A percentile compares a stretch with the other conserved stretches of the same genome.
Conservation (phyloP, 768 basidiomycete species). For the Boletellus sp. region DNA sequence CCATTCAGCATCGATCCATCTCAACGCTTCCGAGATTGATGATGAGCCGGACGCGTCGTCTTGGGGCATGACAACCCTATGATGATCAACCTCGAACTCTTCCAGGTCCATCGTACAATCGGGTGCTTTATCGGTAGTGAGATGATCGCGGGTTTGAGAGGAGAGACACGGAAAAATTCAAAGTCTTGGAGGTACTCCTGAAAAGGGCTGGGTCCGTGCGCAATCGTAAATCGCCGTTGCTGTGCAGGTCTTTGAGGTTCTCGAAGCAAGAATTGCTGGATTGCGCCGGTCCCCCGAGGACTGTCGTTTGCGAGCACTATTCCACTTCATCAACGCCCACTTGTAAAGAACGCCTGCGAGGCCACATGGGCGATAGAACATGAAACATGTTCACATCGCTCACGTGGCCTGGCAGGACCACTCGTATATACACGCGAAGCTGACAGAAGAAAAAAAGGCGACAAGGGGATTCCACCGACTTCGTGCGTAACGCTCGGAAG, state of each 20-base stretch:
- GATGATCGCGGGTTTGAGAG: not conserved
- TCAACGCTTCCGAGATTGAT: constrained; percentile 24
- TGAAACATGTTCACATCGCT: not conserved
- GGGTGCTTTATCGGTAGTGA: not conserved
- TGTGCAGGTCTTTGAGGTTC: not conserved
- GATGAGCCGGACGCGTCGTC: not conserved
- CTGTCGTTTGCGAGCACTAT: too few species aligned
- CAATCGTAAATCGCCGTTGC: constrained; percentile 4
- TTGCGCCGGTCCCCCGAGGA: not conserved
- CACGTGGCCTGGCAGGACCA: constrained; percentile 4
- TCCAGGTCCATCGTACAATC: constrained; percentile 36
- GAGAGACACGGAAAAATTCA: not conserved
- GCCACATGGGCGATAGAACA: constrained; percentile 6
- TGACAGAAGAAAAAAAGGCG: too few species aligned
- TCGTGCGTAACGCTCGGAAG: not conserved
- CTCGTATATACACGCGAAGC: constrained; percentile 1
- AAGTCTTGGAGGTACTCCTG: not conserved
- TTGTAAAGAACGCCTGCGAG: constrained; percentile 1
- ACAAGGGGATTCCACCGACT: too few species aligned
- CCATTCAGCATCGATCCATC: constrained; percentile 37
- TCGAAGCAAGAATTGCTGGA: too few species aligned
- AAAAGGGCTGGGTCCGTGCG: constrained; percentile 16
- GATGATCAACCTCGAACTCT: constrained; percentile 31
- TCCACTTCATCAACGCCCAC: not conserved
- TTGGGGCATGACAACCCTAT: not conserved